phyloP scores from a whole-genome alignment of 768 basidiomycete genomes.

The Rhodotorula taiwanensis region DNA sequence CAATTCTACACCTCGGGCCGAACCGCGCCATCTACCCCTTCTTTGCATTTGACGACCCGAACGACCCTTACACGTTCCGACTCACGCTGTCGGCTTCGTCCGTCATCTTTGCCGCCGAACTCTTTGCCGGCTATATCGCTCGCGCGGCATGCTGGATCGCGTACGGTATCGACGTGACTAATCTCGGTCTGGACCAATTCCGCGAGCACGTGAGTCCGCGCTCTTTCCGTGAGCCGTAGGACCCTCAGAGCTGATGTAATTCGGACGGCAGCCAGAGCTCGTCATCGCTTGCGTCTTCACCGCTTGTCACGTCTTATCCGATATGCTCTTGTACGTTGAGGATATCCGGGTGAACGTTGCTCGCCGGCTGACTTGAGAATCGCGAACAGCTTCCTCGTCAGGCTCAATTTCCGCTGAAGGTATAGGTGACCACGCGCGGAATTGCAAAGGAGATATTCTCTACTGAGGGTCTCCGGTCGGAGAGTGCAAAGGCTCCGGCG shows the following conservation, averaged over 20 bases:
- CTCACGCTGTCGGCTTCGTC: slow-evolving; percentile 47
- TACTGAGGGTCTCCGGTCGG: no score
- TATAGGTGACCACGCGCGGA: no score
- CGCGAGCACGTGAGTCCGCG: slow-evolving; percentile 45
- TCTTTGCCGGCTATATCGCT: slow-evolving; percentile 46
- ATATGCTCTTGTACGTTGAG: slow-evolving; percentile 44
- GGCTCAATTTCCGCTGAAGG: slow-evolving; percentile 25
- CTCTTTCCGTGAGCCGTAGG: slow-evolving; percentile 7
- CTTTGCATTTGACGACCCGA: slow-evolving; percentile 45
- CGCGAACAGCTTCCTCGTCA: slow-evolving; percentile 42
- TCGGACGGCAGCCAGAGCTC: slow-evolving; percentile 18
- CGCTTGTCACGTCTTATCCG: slow-evolving; percentile 47
- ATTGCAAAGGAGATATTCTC: no score
- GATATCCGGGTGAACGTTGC: no score
- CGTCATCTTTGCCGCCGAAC: slow-evolving; percentile 47
- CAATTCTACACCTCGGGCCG: slow-evolving; percentile 46
- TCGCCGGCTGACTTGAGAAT: no score
- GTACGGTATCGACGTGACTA: slow-evolving; percentile 45
- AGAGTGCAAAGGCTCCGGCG: no score
- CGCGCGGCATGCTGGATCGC: slow-evolving; percentile 42
- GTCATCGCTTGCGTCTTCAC: slow-evolving; percentile 43
- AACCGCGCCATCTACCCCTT: slow-evolving; percentile 49
- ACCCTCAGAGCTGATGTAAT: slow-evolving; percentile 25
- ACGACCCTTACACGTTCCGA: slow-evolving; percentile 48
- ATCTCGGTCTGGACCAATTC: slow-evolving; percentile 47